Base-by-base conservation (phyloP, 192 early-diverging fungal species). In the Chytriomyces sp. region DNA sequence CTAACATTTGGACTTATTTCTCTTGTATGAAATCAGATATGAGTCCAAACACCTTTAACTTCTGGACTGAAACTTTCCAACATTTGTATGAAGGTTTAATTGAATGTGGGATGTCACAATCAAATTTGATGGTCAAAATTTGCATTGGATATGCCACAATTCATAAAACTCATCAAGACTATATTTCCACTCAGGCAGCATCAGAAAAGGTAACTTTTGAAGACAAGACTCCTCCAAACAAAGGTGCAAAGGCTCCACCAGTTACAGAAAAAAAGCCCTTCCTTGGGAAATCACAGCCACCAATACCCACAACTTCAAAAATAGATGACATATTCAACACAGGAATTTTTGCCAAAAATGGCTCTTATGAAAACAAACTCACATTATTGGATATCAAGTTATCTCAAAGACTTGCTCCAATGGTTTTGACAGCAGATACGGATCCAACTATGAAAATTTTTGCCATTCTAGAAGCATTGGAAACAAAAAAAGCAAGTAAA, bases 41-140 rank as follows among this genome's bases (percentile, higher is more conserved):
- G 17, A 22, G 6, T 25, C 22, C 25, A 30, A 39, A 8, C 12
- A 58, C 14, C 5, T n/a, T 39, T 5, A 39, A 10, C 19, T 41
- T 74, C 62, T 74, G 73, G 73, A 55, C 62, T n/a, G 73, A 74
- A 22, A 64, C 53, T 12, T 74, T 74, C 37, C 73, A 74, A 0
- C 40, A 22, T 25, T 33, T 74, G 1, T 66, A 57, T 66, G 73
- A 74, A 54, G 54, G 62, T 19, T 39, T 74, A 5, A 57, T 63
- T 1, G 52, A 55, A 40, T 56, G 55, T 40, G 7, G 6, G 5
- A 34, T 74, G 22, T 36, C 34, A 25, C 14, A 64, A 3, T 31
- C 63, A 17, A 40, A 58, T 39, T 65, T 74, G 36, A 64, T 74
- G 55, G 73, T 74, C 12, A n/a, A 26, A 17, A 28, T 74, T 28